A percentile compares a stretch with the other conserved stretches of the same genome.
These are phyloP conservation scores for Candida bentonensis DNA, from an alignment of 805 yeast species.

Conservation along the genomic window DNA sequence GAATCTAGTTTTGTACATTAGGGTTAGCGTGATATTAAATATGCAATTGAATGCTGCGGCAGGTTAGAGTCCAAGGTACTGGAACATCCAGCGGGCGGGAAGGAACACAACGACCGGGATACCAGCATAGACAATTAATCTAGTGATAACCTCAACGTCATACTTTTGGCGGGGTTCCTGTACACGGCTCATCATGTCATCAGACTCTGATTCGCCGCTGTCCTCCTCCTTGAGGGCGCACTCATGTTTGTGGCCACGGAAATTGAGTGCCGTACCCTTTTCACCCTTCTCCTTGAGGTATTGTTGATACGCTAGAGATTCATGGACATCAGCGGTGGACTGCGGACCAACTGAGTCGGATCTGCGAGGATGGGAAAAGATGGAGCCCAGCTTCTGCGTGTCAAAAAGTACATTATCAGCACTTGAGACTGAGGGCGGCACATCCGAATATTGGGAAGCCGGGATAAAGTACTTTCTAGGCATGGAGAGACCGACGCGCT, in stretches of 20 bases:
- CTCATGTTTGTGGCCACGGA: neutral
- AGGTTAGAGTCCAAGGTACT: neutral
- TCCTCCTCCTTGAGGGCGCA: slow-evolving; percentile 1
- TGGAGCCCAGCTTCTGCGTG: slow-evolving; percentile 11
- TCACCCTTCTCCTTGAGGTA: slow-evolving; percentile 14
- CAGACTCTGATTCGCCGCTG: slow-evolving; percentile 8
- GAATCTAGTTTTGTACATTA: no score
- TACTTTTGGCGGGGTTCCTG: slow-evolving; percentile 32
- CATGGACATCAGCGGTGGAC: slow-evolving; percentile 28
- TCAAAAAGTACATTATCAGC: neutral
- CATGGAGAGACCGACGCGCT: slow-evolving; percentile 23
- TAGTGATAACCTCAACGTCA: slow-evolving; percentile 63
- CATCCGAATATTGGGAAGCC: slow-evolving; percentile 22
- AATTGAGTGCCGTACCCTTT: slow-evolving; percentile 7
- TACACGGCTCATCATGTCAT: slow-evolving; percentile 14
- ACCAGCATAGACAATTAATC: slow-evolving; percentile 72
- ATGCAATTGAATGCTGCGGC: no score
- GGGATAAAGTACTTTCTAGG: slow-evolving; percentile 27
- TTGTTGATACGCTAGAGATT: slow-evolving; percentile 21
- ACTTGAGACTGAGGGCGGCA: slow-evolving; percentile 12
- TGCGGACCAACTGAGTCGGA: slow-evolving; percentile 28
- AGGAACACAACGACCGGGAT: slow-evolving; percentile 42
- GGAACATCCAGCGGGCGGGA: slow-evolving; percentile 9
- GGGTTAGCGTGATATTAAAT: no score
- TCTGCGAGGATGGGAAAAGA: slow-evolving; percentile 23